Conservation (phyloP, 371 early-diverging fungal genomes). For the Rhizoclosmatium hyalinum region DNA sequence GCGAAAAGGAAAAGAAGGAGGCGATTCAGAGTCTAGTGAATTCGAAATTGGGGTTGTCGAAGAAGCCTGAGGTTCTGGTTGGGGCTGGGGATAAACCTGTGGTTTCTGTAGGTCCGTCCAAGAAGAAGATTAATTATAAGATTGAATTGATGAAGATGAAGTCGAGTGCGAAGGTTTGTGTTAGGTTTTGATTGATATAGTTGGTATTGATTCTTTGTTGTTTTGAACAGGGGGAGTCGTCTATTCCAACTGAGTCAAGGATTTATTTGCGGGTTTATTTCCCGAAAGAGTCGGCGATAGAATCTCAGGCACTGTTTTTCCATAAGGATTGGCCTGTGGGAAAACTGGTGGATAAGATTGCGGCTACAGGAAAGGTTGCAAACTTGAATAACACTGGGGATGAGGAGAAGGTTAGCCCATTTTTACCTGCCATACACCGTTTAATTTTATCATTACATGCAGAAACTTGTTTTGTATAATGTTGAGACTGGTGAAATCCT, state of each 20-base stretch:
- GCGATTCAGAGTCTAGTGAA: slow-evolving; percentile 14
- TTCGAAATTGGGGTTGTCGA: slow-evolving; percentile 3
- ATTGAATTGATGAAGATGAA: slow-evolving; percentile 33
- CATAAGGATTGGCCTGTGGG: slow-evolving; percentile 31
- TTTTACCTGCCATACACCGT: neutral
- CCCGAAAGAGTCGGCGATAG: neutral
- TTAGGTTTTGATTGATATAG: neutral
- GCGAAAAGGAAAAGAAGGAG: slow-evolving; percentile 12
- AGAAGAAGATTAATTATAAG: slow-evolving; percentile 25
- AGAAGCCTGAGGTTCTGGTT: neutral
- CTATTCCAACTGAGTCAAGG: slow-evolving; percentile 14
- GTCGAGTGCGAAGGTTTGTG: slow-evolving; percentile 23
- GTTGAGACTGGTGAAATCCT: neutral
- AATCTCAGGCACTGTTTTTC: slow-evolving; percentile 16
- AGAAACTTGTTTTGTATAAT: slow-evolving; percentile 20
- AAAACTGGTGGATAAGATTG: slow-evolving; percentile 24
- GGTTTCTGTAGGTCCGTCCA: neutral
- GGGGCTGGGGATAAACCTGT: neutral
- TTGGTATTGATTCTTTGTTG: neutral
- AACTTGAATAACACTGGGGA: slow-evolving; percentile 24
- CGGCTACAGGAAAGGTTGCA: neutral
- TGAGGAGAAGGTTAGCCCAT: neutral
- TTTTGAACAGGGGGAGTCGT: slow-evolving; percentile 17
- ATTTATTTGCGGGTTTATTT: slow-evolving; percentile 23
- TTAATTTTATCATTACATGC: neutral